Conservation (phyloP, 2,329 filamentous ascomycete species). For the Clarireedia monteithiana region DNA sequence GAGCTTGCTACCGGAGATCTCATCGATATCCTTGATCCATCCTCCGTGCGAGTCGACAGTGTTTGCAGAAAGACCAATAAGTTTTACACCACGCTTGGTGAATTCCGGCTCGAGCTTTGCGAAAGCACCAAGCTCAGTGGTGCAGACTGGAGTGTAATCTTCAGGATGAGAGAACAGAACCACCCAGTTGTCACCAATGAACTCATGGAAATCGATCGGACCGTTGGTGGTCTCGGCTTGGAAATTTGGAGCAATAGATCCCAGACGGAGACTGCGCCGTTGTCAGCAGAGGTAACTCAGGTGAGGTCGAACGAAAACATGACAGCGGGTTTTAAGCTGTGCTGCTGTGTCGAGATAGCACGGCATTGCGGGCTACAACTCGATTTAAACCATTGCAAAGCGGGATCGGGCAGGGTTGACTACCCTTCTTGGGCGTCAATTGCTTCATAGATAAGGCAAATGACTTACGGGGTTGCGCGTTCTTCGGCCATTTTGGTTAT, state of each 20-base stretch:
- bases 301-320: neutral
- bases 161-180: constrained; percentile 80
- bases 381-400: too few relatives aligned
- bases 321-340: neutral
- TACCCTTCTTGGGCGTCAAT: too few relatives aligned
- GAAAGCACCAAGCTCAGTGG: constrained; percentile 89
- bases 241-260: constrained; percentile 70
- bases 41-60: constrained; percentile 73
- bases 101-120: constrained; percentile 86
- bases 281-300: neutral
- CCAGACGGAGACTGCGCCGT: constrained; percentile 51
- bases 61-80: constrained; percentile 87
- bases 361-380: neutral
- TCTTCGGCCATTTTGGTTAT: constrained; percentile 14
- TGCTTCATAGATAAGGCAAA: neutral
- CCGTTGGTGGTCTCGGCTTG: constrained; percentile 71
- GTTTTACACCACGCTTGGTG: constrained; percentile 77
- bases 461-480: constrained; percentile 16
- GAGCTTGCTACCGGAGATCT: constrained; percentile 64
- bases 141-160: constrained; percentile 94
- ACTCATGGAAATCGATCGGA: constrained; percentile 76
- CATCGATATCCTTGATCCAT: constrained; percentile 87
- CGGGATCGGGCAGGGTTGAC: too few relatives aligned
- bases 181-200: constrained; percentile 71
- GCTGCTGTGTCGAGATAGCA: neutral